phyloP scores from a whole-genome alignment of 1,139 yeast genomes.

The Scheffersomyces titani region DNA sequence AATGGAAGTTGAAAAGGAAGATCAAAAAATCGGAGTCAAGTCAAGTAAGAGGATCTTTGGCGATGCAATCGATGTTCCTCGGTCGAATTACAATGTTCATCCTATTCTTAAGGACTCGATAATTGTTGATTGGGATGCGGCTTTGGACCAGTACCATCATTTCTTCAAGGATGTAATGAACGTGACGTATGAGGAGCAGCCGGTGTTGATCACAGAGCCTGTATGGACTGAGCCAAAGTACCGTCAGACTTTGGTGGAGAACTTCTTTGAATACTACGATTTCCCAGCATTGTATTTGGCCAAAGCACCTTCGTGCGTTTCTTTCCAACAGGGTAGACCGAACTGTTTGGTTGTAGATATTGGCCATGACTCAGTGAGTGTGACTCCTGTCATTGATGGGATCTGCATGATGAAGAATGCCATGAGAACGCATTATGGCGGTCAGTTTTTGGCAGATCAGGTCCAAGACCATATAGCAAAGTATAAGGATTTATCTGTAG shows the following conservation, averaged over 20 bases:
- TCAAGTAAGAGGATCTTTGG: conserved; percentile 44
- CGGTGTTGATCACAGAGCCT: conserved; percentile 79
- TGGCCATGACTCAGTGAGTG: conserved; percentile 83
- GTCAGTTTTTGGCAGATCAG: conserved; percentile 55
- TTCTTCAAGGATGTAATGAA: conserved; percentile 49
- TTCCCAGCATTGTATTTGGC: conserved; percentile 88
- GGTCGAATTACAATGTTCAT: conserved; percentile 51
- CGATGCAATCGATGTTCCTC: conserved; percentile 57
- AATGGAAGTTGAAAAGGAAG: conserved; percentile 6
- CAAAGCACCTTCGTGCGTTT: conserved; percentile 83
- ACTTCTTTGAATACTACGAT: conserved; percentile 68
- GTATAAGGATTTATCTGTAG: conserved; percentile 23
- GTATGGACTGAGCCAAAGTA: conserved; percentile 77
- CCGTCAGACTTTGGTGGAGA: conserved; percentile 72
- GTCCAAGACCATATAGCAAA: conserved; percentile 29
- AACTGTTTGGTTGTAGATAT: conserved; percentile 91
- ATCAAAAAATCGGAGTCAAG: conserved; percentile 7
- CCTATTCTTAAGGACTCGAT: conserved; percentile 64
- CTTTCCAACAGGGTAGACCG: conserved; percentile 93
- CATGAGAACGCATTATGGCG: conserved; percentile 67
- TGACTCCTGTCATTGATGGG: conserved; percentile 94
- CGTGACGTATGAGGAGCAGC: conserved; percentile 66
- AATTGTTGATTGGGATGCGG: conserved; percentile 74
- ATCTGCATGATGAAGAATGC: conserved; percentile 76
- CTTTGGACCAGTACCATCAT: conserved; percentile 64